Percentiles rank a stretch among this genome's conserved stretches.
phyloP scores from a whole-genome alignment of 2,329 filamentous ascomycete species.

The Grosmannia clavigera region DNA sequence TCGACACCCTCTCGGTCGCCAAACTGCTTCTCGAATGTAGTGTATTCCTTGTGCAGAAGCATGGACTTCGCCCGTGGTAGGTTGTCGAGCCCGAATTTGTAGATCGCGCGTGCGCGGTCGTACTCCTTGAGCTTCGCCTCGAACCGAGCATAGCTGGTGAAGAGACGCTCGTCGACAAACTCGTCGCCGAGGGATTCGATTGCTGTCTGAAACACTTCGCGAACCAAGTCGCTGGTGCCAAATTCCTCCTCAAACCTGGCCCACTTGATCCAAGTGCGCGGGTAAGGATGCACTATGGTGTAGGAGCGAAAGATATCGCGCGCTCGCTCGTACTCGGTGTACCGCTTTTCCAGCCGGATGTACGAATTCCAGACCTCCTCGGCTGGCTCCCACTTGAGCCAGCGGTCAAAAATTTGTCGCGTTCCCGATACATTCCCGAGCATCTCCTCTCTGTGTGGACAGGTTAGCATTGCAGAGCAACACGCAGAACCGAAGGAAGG shows the following conservation, averaged over 20 bases:
- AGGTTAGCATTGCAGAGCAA: conserved; percentile 45
- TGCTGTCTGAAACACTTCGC: conserved; percentile 80
- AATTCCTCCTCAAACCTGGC: conserved; percentile 93
- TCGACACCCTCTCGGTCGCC: conserved; percentile 89
- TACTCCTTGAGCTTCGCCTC: conserved; percentile 93
- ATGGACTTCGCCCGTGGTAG: conserved; percentile 79
- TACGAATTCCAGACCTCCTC: conserved; percentile 93
- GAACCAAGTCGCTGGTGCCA: conserved; percentile 80
- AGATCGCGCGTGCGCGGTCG: conserved; percentile 85
- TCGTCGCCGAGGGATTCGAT: conserved; percentile 87
- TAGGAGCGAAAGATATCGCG: conserved; percentile 82
- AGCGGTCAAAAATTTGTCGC: conserved; percentile 87
- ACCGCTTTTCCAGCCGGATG: conserved; percentile 93
- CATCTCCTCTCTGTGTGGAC: conserved; percentile 63
- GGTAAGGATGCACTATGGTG: conserved; percentile 84
- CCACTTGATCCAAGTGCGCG: conserved; percentile 98
- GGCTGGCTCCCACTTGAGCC: conserved; percentile 97
- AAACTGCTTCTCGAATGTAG: conserved; percentile 96
- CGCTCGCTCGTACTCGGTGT: conserved; percentile 83
- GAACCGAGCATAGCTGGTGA: conserved; percentile 90
- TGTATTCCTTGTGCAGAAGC: conserved; percentile 83
- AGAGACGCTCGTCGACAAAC: conserved; percentile 90
- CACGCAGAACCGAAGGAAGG: neutral
- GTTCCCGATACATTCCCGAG: conserved; percentile 87
- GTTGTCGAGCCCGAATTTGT: conserved; percentile 90